Conservation (phyloP, 2,329 filamentous ascomycete species). For the Clarireedia homoeocarpa region DNA sequence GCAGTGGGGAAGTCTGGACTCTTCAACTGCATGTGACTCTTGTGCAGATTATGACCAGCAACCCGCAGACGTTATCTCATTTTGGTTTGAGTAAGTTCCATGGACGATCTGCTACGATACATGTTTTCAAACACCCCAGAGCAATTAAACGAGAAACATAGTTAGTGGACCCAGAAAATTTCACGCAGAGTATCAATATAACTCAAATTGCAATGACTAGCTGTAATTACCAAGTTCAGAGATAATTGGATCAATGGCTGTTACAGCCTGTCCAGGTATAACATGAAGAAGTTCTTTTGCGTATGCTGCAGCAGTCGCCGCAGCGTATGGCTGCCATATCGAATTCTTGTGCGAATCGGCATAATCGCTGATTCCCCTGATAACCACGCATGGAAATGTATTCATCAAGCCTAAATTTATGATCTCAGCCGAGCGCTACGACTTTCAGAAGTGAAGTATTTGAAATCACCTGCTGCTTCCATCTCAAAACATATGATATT, state of each 20-base stretch:
- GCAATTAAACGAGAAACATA: too few species aligned
- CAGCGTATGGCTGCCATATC: constrained; percentile 12
- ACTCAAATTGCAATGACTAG: not conserved
- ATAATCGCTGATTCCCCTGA: constrained; percentile 14
- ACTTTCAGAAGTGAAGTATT: not conserved
- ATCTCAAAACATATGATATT: constrained; percentile 9
- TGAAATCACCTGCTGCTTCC: constrained; percentile 8
- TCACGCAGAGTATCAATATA: not conserved
- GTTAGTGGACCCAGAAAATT: not conserved
- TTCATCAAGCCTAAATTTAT: constrained; percentile 9
- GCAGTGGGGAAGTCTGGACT: too few species aligned
- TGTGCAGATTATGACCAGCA: too few species aligned
- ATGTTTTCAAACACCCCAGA: too few species aligned
- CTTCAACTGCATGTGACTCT: too few species aligned
- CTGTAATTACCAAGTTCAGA: not conserved
- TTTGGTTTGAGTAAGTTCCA: too few species aligned
- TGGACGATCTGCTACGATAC: too few species aligned
- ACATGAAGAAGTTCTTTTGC: constrained; percentile 8
- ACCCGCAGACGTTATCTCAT: too few species aligned
- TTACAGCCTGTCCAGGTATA: not conserved
- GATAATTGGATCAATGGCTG: not conserved
- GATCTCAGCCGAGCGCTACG: not conserved
- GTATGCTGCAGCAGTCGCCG: constrained; percentile 11
- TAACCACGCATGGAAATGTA: constrained; percentile 11
- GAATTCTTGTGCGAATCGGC: constrained; percentile 14